These are phyloP conservation scores for Furcasterigmium furcatum DNA, from an alignment of 2,329 filamentous ascomycete species.

Conservation along the genomic window DNA sequence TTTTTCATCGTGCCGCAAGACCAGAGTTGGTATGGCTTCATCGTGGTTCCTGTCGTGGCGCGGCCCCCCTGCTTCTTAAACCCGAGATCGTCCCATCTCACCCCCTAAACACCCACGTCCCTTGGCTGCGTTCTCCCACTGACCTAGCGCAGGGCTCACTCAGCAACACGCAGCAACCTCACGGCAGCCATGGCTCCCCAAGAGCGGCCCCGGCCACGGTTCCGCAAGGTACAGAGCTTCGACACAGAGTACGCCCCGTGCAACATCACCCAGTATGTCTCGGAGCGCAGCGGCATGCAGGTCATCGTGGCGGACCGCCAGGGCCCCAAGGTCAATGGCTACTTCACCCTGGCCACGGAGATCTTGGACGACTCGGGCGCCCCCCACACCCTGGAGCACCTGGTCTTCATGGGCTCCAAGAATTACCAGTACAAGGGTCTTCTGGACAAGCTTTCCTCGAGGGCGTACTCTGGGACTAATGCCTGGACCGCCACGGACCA, in stretches of 20 bases:
- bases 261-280: conserved; percentile 92
- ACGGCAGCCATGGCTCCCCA: conserved; percentile 47
- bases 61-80: too few species aligned
- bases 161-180: too few species aligned
- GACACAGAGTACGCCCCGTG: conserved; percentile 86
- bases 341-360: conserved; percentile 93
- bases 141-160: too few species aligned
- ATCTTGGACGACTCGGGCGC: conserved; percentile 97
- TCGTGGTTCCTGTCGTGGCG: too few species aligned
- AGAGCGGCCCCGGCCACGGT: conserved; percentile 49
- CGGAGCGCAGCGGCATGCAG: conserved; percentile 89
- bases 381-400: conserved; percentile 80
- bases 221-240: conserved; percentile 83
- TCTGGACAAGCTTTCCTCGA: conserved; percentile 87
- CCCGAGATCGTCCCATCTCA: too few species aligned
- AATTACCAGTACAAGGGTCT: conserved; percentile 94
- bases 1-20: too few species aligned
- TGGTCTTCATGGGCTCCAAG: conserved; percentile 87
- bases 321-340: conserved; percentile 92
- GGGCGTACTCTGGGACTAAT: conserved; percentile 92
- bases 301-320: conserved; percentile 88
- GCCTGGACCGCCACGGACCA: conserved; percentile 97
- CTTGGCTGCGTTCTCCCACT: neutral
- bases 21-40: too few species aligned
- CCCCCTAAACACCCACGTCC: neutral